Percentiles rank a stretch among this genome's conserved stretches.
phyloP scores from a whole-genome alignment of 768 basidiomycete genomes.

The Kwoniella dejecticola region DNA sequence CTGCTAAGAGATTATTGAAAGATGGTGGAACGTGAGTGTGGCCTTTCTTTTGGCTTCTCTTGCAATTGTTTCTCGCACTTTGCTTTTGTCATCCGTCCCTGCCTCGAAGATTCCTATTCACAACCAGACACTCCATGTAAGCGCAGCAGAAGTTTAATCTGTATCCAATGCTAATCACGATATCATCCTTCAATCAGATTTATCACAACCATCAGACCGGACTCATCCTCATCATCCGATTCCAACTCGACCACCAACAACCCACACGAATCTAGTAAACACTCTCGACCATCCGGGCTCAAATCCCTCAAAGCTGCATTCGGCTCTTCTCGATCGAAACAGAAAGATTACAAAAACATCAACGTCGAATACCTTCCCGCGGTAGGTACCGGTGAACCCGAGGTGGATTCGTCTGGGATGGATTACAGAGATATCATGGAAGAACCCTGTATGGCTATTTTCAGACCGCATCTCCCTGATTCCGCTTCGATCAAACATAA shows the following conservation, averaged over 20 bases:
- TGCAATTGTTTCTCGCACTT: no score
- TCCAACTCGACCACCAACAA: no score
- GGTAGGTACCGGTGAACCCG: slow-evolving; percentile 45
- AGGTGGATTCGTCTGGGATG: slow-evolving; percentile 50
- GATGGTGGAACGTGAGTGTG: slow-evolving; percentile 54
- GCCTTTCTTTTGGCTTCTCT: no score
- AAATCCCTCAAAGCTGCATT: slow-evolving; percentile 50
- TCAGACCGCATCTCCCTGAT: slow-evolving; percentile 31
- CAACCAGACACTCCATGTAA: neutral
- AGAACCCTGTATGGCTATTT: slow-evolving; percentile 41
- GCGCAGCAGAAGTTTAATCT: no score
- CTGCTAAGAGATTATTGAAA: slow-evolving; percentile 65
- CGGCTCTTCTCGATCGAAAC: slow-evolving; percentile 4
- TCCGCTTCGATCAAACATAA: neutral
- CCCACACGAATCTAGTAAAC: slow-evolving; percentile 20
- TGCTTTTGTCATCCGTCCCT: no score
- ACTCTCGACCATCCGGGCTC: slow-evolving; percentile 32
- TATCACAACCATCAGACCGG: slow-evolving; percentile 58
- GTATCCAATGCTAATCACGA: no score
- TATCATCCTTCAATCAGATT: slow-evolving; percentile 48
- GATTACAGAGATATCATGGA: slow-evolving; percentile 53
- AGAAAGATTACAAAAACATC: slow-evolving; percentile 45
- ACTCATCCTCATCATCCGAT: slow-evolving; percentile 8
- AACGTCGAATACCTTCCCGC: slow-evolving; percentile 46
- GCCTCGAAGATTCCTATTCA: neutral